phyloP scores from a whole-genome alignment of 2,329 filamentous ascomycete genomes.

The Lojkania enalia region DNA sequence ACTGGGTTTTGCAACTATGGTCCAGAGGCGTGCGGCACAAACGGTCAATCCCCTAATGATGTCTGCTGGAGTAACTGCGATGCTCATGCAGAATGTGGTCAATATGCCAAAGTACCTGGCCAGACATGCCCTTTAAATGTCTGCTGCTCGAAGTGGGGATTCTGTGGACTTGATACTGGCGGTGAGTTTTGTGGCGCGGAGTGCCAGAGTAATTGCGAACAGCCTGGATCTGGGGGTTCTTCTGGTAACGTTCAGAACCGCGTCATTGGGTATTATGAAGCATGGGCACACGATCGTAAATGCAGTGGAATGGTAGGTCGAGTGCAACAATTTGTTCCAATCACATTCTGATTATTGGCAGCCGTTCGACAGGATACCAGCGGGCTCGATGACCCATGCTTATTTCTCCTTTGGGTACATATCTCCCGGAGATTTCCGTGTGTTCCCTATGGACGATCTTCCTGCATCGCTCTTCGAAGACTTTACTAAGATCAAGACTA shows the following conservation, averaged over 20 bases:
- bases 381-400: constrained; percentile 28
- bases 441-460: constrained; percentile 28
- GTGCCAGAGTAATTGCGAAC: constrained; percentile 9
- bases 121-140: constrained; percentile 18
- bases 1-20: not conserved
- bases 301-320: constrained; percentile 14
- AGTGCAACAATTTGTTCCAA: not conserved
- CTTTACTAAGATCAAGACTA: constrained; percentile 36
- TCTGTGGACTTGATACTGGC: constrained; percentile 38
- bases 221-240: not conserved
- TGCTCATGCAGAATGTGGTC: not conserved
- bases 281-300: constrained; percentile 3
- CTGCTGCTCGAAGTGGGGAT: constrained; percentile 36
- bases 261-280: constrained; percentile 14
- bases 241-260: not conserved
- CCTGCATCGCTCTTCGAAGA: constrained; percentile 20
- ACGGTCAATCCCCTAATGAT: not conserved
- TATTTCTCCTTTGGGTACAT: constrained; percentile 24
- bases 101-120: not conserved
- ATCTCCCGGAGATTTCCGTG: constrained; percentile 20
- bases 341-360: not conserved
- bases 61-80: not conserved
- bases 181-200: constrained; percentile 21
- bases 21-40: not conserved
- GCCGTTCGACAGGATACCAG: constrained; percentile 24